Base-by-base conservation (phyloP, 108 stramenopile species). In the Cyclotella kingstonii region DNA sequence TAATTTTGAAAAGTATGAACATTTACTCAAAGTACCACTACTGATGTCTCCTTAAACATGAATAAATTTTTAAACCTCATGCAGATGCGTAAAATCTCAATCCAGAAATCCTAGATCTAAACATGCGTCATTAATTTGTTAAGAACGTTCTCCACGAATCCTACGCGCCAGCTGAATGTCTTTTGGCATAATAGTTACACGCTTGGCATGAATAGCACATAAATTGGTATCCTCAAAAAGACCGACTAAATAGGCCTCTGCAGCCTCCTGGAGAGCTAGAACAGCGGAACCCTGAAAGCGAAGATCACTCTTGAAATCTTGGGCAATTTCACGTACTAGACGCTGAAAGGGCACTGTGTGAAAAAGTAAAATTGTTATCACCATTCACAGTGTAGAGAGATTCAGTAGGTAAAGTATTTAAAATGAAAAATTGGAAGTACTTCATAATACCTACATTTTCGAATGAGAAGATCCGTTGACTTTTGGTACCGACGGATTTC, bases 171-270 rank as follows among this genome's bases (percentile, higher is more conserved):
- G 68, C 73, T 94, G 95, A 41, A 98, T 95, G 76, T 98, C 97
- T 80, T 95, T 96, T 33, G 95, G 93, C 96, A 98, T 96, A 82
- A 98, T 98, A 18, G 97, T 98, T 17, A 98, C 95, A 83, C 97
- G 95, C 81, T 95, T 95, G 34, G 94, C 97, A 78, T 98, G 97
- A 67, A 94, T 91, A 31, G 95, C 95, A 61, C 93, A 94, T 63
- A 96, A 80, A 87, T 96, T 96, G 54, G 93, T 90, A 79, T 98
- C 97, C 77, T 98, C 97, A 57, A 98, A 96, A 33, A 98, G 86
- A 64, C 92, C 90, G 31, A 97, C 94, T 31, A 97, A 79, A 87
- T 97, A 94, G 3, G 94, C 93, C 76, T 97, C 94, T 40, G 93
- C 87, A 17, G 96, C 94, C 73, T 94, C 96, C 81, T 97, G 96